Conservation (phyloP, 2,329 filamentous ascomycete genomes). For the Pseudodiploospora longispora region DNA sequence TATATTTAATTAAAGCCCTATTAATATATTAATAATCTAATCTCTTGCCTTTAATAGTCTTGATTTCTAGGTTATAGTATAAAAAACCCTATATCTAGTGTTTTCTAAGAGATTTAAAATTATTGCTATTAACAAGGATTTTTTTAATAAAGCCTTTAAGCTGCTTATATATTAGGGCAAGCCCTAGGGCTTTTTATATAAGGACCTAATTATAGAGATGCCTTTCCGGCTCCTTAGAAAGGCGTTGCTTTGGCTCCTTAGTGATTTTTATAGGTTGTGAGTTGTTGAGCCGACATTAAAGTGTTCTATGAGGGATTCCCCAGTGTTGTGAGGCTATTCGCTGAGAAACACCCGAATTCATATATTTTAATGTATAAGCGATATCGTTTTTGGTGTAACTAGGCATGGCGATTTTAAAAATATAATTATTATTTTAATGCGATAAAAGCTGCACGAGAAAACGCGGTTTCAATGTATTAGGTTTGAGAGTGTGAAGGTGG, state of each 20-base stretch:
- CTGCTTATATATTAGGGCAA: slow-evolving; percentile 2
- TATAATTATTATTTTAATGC: neutral
- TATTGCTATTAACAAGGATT: neutral
- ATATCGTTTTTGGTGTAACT: slow-evolving; percentile 1
- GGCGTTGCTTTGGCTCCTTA: slow-evolving; percentile 2
- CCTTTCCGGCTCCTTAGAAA: slow-evolving; percentile 1
- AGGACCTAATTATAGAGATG: slow-evolving; percentile 4
- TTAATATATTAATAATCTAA: neutral
- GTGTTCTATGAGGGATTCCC: slow-evolving; percentile 2
- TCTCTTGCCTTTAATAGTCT: neutral
- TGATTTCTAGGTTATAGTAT: slow-evolving; percentile 4
- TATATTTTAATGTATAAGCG: neutral
- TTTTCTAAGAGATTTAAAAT: slow-evolving; percentile 3
- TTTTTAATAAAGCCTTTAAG: neutral
- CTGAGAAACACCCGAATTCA: neutral
- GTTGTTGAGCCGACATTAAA: neutral
- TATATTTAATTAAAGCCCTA: slow-evolving; percentile 1
- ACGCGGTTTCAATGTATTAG: neutral
- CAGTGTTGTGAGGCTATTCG: slow-evolving; percentile 2
- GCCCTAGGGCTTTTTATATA: neutral
- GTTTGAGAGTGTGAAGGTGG: neutral
- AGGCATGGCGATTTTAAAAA: neutral
- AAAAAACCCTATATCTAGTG: slow-evolving; percentile 7
- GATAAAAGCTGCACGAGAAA: neutral
- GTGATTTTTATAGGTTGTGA: neutral